Evolutionary conservation across 2,329 filamentous ascomycete genomes (phyloP).

Genomic region (Fusarium sp.): DNA sequence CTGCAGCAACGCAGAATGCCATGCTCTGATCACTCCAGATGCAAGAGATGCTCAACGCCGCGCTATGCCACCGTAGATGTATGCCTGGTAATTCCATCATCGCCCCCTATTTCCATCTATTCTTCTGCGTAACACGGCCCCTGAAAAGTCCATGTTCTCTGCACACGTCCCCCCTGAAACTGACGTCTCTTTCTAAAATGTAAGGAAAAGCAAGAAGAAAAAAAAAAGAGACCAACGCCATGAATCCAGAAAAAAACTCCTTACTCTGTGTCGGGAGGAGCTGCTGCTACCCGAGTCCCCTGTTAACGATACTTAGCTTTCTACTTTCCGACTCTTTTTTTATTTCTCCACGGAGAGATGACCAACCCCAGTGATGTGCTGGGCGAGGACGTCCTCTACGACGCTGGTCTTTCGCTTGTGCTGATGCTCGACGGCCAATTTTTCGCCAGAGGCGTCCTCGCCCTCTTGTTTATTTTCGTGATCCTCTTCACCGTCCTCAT

Average conservation of each 20-base stretch:
- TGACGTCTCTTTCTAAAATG: conserved; percentile 12
- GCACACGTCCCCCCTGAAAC: not conserved
- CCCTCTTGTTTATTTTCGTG: conserved; percentile 38
- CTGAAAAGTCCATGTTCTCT: not conserved
- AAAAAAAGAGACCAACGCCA: not conserved
- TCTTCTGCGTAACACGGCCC: not conserved
- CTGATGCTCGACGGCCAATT: not conserved
- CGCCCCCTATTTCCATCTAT: not conserved
- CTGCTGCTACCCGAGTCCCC: conserved; percentile 29
- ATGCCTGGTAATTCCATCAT: conserved; percentile 19
- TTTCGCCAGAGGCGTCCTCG: conserved; percentile 17
- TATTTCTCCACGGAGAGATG: conserved; percentile 60
- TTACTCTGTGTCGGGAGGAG: conserved; percentile 21
- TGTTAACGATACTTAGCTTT: conserved; percentile 46
- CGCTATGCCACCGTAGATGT: conserved; percentile 47
- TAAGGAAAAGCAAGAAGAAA: not conserved
- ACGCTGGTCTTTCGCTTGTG: conserved; percentile 36
- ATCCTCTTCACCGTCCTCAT: conserved; percentile 36
- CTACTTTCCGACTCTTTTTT: conserved; percentile 42
- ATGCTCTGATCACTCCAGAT: conserved; percentile 33
- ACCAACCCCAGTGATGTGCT: conserved; percentile 70
- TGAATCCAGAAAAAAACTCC: conserved; percentile 29
- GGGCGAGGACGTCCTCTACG: conserved; percentile 63
- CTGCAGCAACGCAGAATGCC: conserved; percentile 30
- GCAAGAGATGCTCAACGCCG: conserved; percentile 45